phyloP scores from a whole-genome alignment of 2,329 filamentous ascomycete species.

The Plectosphaerella cucumerina region DNA sequence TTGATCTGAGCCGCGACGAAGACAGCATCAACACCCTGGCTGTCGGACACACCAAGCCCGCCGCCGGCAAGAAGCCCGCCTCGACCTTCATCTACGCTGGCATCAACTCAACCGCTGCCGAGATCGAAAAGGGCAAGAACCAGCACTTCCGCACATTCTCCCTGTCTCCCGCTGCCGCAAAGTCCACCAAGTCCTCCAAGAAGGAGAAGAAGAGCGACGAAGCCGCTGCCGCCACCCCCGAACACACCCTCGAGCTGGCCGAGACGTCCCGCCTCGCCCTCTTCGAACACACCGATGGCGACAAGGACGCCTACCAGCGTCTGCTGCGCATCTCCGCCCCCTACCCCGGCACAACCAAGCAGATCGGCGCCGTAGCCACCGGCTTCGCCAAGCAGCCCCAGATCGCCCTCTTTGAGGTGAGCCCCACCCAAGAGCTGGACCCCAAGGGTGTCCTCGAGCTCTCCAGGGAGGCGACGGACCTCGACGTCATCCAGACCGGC shows the following conservation, averaged over 20 bases:
- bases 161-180: slow-evolving; percentile 38
- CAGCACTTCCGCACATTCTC: slow-evolving; percentile 77
- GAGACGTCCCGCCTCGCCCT: slow-evolving; percentile 50
- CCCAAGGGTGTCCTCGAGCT: slow-evolving; percentile 46
- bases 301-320: slow-evolving; percentile 55
- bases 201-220: slow-evolving; percentile 27
- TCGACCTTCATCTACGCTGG: slow-evolving; percentile 64
- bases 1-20: slow-evolving; percentile 77
- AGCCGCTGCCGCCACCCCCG: slow-evolving; percentile 11
- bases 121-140: slow-evolving; percentile 73
- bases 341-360: slow-evolving; percentile 39
- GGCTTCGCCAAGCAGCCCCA: slow-evolving; percentile 72
- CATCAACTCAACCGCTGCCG: slow-evolving; percentile 74
- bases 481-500: slow-evolving; percentile 64
- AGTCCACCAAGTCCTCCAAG: slow-evolving; percentile 20
- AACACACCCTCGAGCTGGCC: slow-evolving; percentile 33
- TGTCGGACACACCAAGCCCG: slow-evolving; percentile 57
- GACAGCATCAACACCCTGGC: slow-evolving; percentile 85
- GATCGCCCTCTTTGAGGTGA: slow-evolving; percentile 74
- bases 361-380: slow-evolving; percentile 75
- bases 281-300: slow-evolving; percentile 44
- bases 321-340: slow-evolving; percentile 51
- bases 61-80: slow-evolving; percentile 31
- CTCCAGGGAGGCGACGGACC: slow-evolving; percentile 57
- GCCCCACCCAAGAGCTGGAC: slow-evolving; percentile 45